These are phyloP conservation scores for Chrysanthemum seticuspe DNA, from an alignment of 129 eudicot genomes.

Conservation along the genomic window DNA sequence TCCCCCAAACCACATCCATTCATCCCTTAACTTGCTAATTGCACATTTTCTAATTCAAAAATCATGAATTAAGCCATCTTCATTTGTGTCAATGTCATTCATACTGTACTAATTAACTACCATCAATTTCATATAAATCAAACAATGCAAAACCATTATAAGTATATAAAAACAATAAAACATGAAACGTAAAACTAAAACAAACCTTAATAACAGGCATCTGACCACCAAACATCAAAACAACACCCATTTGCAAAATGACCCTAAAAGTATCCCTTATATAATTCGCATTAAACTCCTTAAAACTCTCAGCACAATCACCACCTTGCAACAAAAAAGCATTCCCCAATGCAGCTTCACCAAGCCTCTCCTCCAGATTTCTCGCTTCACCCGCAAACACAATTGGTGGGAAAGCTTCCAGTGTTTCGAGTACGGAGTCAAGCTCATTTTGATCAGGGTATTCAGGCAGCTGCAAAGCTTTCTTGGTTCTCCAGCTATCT, in stretches of 20 bases:
- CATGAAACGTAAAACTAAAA: neutral
- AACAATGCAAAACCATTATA: neutral
- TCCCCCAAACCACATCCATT: too few species aligned
- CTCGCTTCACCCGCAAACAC: constrained; percentile 94
- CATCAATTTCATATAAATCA: neutral
- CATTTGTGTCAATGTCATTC: neutral
- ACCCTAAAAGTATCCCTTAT: constrained; percentile 82
- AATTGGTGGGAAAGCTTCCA: constrained; percentile 73
- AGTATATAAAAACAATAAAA: neutral
- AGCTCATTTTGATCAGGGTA: constrained; percentile 66
- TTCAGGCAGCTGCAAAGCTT: constrained; percentile 75
- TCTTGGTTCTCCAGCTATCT: constrained; percentile 78
- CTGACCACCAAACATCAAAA: constrained; percentile 87
- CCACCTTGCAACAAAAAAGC: constrained; percentile 88
- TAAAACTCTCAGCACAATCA: constrained; percentile 94
- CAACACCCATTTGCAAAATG: constrained; percentile 85
- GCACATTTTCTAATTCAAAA: too few species aligned
- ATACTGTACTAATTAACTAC: neutral
- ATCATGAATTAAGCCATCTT: too few species aligned
- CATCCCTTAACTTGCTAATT: too few species aligned
- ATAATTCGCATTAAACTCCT: constrained; percentile 88
- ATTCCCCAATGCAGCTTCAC: constrained; percentile 80
- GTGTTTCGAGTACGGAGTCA: constrained; percentile 60
- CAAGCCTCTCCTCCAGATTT: constrained; percentile 78
- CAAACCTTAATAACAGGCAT: constrained; percentile 49